Base-by-base conservation (phyloP, 2,329 filamentous ascomycete genomes). In the Arthrobotrys pseudoclavata region DNA sequence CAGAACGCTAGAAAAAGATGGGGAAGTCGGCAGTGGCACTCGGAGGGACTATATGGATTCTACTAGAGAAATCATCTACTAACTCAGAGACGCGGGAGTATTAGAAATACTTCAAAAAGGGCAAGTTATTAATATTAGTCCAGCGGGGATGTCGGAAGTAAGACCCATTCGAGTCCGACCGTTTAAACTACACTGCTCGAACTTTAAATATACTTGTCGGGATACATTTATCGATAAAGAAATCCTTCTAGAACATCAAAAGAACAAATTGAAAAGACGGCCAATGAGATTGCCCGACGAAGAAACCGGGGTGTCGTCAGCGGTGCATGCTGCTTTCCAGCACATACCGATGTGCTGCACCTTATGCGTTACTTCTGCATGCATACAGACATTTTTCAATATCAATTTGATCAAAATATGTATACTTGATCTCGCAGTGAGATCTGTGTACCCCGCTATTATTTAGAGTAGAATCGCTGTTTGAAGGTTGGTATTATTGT, bases 31-130 rank as follows among this genome's bases (percentile, higher is more conserved):
- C 15, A 9, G 1, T 13, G 71, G 71, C 4, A 69, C 71, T 15
- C 66, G 71, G 64, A 57, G 64, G 20, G 64, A 66, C 6, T 62
- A 76, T 37, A 76, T 76, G 71, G 71, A 69, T 13, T 9, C 47
- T 7, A 69, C 42, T 0, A 47, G 71, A 20, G 60, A 45, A 18
- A 52, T 76, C 4, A 60, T 76, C 7, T 76, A 69, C 29, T 31
- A 15, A 18, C 22, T 76, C 13, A 69, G 71, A 18, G 71, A 76
- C 22, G 71, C 63, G 53, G 64, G 71, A 15, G 48, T 61, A 0
- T 29, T 76, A 18, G 57, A 76, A 18, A 48, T 76, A 15, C 48
- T 76, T 9, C 71, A 76, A 26, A 64, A 26, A 34, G 71, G 71
- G 20, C 6, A 64, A 15, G 60, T 66, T 22, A 57, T 76, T 13